phyloP scores from a whole-genome alignment of 2,329 filamentous ascomycete species.

The Fusarium fracticaudum region DNA sequence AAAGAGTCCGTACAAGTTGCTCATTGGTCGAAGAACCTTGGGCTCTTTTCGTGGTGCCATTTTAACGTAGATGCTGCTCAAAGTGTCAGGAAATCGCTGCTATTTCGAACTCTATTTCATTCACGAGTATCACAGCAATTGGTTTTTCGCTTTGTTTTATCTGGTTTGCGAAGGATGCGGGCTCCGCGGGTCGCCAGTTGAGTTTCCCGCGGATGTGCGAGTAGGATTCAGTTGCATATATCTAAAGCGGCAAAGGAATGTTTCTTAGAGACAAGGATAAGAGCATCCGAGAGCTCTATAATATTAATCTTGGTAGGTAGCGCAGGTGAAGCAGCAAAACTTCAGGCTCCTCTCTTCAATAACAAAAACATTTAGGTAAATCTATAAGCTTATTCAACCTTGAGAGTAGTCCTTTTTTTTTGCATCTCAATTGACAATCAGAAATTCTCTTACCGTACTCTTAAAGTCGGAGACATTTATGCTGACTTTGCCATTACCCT shows the following conservation, averaged over 20 bases:
- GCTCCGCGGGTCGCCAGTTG: slow-evolving; percentile 15
- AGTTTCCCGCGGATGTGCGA: slow-evolving; percentile 18
- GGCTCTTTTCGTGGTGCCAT: slow-evolving; percentile 15
- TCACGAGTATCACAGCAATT: not conserved
- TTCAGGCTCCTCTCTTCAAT: not conserved
- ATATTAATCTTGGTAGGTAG: not conserved
- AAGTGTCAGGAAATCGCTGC: not conserved
- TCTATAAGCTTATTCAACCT: not conserved
- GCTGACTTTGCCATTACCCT: not conserved
- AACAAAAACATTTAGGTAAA: not conserved
- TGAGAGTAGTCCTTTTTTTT: not conserved
- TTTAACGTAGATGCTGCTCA: not conserved
- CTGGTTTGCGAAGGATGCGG: not conserved
- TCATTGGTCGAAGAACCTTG: slow-evolving; percentile 32
- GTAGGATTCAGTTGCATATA: slow-evolving; percentile 2
- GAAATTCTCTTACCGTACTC: not conserved
- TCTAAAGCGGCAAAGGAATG: not conserved
- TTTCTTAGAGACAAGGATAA: not conserved
- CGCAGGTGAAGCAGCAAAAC: not conserved
- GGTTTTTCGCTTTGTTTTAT: slow-evolving; percentile 9
- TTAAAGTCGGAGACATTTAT: not conserved
- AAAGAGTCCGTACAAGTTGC: slow-evolving; percentile 21
- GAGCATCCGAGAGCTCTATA: not conserved
- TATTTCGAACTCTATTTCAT: not conserved
- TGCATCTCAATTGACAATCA: not conserved